phyloP scores from a whole-genome alignment of 768 basidiomycete species.

The Steccherinum ochraceum region DNA sequence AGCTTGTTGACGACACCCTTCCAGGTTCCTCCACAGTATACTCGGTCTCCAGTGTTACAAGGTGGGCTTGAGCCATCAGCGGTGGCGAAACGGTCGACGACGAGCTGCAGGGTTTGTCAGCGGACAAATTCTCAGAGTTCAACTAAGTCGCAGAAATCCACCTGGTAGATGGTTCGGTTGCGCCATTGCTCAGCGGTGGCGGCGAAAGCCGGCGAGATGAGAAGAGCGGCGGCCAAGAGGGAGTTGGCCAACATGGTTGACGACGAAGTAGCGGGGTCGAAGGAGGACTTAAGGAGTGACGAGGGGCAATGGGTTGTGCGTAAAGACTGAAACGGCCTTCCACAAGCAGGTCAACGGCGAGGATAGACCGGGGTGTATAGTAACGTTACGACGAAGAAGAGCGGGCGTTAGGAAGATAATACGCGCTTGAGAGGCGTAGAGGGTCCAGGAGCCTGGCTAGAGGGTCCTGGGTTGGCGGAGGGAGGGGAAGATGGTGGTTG shows the following conservation, averaged over 20 bases:
- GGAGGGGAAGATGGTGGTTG: background rate
- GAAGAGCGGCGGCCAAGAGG: conserved; percentile 8
- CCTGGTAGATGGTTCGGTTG: conserved; percentile 51
- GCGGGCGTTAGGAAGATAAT: background rate
- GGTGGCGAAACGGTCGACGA: conserved; percentile 59
- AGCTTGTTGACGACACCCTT: conserved; percentile 44
- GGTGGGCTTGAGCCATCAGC: conserved; percentile 29
- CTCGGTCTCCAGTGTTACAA: conserved; percentile 41
- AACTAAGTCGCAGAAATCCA: conserved; percentile 2
- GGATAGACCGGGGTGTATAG: background rate
- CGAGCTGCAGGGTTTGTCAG: conserved; percentile 31
- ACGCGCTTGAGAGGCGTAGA: background rate
- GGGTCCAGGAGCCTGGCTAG: too few species aligned
- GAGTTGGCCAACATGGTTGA: conserved; percentile 7
- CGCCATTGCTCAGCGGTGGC: conserved; percentile 45
- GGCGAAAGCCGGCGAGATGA: conserved; percentile 22
- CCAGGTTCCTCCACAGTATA: conserved; percentile 57
- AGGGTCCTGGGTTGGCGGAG: too few species aligned
- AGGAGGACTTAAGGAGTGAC: background rate
- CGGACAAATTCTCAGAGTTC: too few species aligned
- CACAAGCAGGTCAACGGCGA: background rate
- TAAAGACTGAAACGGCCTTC: too few species aligned
- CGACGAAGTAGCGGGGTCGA: background rate
- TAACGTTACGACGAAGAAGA: background rate
- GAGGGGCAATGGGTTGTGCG: background rate